Base-by-base conservation (phyloP, 2,329 filamentous ascomycete species). In the Scolecobasidium constrictum region DNA sequence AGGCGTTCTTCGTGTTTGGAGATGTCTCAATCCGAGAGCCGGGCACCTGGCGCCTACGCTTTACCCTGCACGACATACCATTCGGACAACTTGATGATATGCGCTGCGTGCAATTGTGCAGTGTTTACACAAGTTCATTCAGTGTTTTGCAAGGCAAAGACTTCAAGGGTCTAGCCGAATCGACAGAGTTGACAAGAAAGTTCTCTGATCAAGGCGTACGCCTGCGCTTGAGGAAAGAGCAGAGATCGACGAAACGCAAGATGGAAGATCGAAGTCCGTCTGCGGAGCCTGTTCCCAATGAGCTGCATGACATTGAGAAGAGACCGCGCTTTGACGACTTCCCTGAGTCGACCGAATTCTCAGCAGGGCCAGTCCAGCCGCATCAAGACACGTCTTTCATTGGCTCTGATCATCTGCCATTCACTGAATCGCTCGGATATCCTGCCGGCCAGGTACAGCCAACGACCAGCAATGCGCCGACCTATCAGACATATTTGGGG, bases 201-300 rank as follows among this genome's bases (percentile, higher is more conserved):
- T 90, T 94, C 59, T 83, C 83, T 49, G 86, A 94, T 53, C 86
- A 94, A 57, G 87, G 87, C 6, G 84, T 94, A 12, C 80, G 86
- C 40, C 66, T 94, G 22, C 74, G 86, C 41, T 71, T 94, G 37
- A 77, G 86, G 43, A 94, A 94, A 58, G 86, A 94, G 59, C 82
- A 84, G 35, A 72, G 84, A 28, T 7, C 9, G 9, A 9, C 26
- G 26, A 31, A 31, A n/a, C 26, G 26, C 26, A 31, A 31, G 26
- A n/a, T n/a, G 26, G 26, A n/a, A 7, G 26, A 31, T 7, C 9
- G 9, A 7, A 31, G 9, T 7, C 26, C 26, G 9, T n/a, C n/a
- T n/a, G n/a, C n/a, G n/a, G n/a, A n/a, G n/a, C n/a, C n/a, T n/a
- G n/a, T n/a, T n/a, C 9, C 9, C 9, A 9, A 7, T 7, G 26